Evolutionary conservation across 1,139 yeast species (phyloP), one percentile per base, ranked within the genome.

Genomic region (Sugiyamaella sp.): DNA sequence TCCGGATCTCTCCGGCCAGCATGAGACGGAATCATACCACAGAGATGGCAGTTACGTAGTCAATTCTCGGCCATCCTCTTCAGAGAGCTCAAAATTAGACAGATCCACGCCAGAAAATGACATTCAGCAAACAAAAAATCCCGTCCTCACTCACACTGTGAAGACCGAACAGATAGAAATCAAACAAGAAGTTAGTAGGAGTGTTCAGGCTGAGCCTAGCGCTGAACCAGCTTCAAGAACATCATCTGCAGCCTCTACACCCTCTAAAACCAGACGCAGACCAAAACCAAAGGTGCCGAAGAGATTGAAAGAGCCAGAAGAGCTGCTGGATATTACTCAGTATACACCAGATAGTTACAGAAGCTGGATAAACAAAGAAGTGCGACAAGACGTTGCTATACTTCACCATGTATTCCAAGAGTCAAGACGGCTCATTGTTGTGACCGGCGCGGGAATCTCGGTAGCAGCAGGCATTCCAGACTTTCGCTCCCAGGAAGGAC

Each of bases 401-500:
- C 48, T 68, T 16, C 61, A 63, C 45, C 70, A 67, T 58, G 66
- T 64, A 6, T 60, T 67, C 44, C 54, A 54, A 32, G 66, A 75
- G 74, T 45, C 75, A 69, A 47, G 69, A 48, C 59, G 67, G 27
- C 58, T 70, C 37, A 58, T 70, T 8, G 71, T 69, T 19, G 77
- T 89, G 33, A 82, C 93, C 0, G 97, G 97, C 2, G 97, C 97
- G 9, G 97, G 97, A 2, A 82, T 88, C 29, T 87, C 96, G 24
- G 93, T 91, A 55, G 87, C 87, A 43, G 89, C 95, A 0, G 97
- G 97, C 1, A 89, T 89, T 41, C 96, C 96, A 1, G 97, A 89
- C 67, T 89, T 89, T 66, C 74, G 97, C 58, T 87, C 96, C 0
- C 75, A 84, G 10, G 75, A 85, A 12, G 96, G 96, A 2, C 73